A percentile compares a stretch with the other conserved stretches of the same genome.
These are phyloP conservation scores for Beauveria bassiana DNA, from an alignment of 2,329 filamentous ascomycete genomes.

Conservation along the genomic window DNA sequence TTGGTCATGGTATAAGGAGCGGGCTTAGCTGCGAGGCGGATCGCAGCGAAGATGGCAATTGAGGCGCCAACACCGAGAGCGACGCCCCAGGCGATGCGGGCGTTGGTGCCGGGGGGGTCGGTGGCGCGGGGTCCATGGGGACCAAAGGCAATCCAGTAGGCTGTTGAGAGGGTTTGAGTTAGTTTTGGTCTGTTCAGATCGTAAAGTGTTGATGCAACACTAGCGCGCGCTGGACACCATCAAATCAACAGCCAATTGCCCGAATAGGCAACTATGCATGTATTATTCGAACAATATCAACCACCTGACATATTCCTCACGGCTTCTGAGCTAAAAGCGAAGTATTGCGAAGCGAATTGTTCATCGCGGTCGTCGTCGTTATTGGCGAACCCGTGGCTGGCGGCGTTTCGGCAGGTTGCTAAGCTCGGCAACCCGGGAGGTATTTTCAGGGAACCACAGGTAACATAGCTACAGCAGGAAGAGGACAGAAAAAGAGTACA, in stretches of 20 bases:
- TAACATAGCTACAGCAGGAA: slow-evolving; percentile 11
- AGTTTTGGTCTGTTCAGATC: slow-evolving; percentile 21
- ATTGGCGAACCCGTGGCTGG: slow-evolving; percentile 13
- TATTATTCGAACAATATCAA: neutral
- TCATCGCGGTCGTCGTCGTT: slow-evolving; percentile 10
- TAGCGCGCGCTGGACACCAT: neutral
- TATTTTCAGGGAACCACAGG: slow-evolving; percentile 23
- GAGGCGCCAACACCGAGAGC: slow-evolving; percentile 58
- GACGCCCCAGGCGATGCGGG: slow-evolving; percentile 70
- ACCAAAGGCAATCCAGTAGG: slow-evolving; percentile 98
- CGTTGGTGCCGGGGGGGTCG: slow-evolving; percentile 75
- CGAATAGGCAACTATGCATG: slow-evolving; percentile 6
- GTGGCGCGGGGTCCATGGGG: slow-evolving; percentile 86
- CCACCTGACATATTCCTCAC: neutral
- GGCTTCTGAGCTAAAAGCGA: neutral
- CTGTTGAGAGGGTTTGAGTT: slow-evolving; percentile 47
- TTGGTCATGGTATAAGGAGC: slow-evolving; percentile 83
- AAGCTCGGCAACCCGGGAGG: slow-evolving; percentile 23
- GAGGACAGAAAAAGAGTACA: neutral
- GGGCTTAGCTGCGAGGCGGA: slow-evolving; percentile 65
- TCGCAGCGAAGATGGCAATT: slow-evolving; percentile 61
- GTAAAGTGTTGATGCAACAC: slow-evolving; percentile 8
- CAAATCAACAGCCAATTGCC: neutral
- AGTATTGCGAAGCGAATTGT: neutral
- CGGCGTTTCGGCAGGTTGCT: slow-evolving; percentile 4